These are phyloP conservation scores for Xerocomellus chrysenteron DNA, from an alignment of 768 basidiomycete genomes.

Conservation along the genomic window DNA sequence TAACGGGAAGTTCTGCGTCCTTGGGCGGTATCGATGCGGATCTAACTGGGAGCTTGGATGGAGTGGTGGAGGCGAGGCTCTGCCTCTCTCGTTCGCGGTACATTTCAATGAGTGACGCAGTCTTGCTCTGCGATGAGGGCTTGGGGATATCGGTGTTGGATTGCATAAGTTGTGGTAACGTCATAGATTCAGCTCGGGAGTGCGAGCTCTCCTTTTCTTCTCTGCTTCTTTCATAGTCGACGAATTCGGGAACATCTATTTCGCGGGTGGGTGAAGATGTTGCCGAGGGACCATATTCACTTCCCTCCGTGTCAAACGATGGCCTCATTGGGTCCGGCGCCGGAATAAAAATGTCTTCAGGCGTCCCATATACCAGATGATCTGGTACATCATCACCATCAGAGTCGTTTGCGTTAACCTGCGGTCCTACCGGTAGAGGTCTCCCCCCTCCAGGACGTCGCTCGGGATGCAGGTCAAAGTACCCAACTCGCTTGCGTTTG, in stretches of 20 bases:
- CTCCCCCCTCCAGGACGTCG: constrained; percentile 41
- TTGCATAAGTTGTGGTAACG: constrained; percentile 22
- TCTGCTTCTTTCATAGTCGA: constrained; percentile 18
- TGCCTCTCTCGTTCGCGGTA: constrained; percentile 71
- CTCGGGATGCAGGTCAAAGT: constrained; percentile 81
- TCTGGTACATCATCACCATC: constrained; percentile 37
- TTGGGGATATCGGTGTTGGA: constrained; percentile 12
- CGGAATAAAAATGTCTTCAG: constrained; percentile 16
- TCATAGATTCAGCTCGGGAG: constrained; percentile 29
- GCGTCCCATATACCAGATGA: constrained; percentile 33
- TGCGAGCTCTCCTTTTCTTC: constrained; percentile 27
- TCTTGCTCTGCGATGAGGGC: constrained; percentile 50
- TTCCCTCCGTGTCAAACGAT: constrained; percentile 34
- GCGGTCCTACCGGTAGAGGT: constrained; percentile 25
- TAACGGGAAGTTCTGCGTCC: constrained; percentile 4
- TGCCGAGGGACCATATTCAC: constrained; percentile 34
- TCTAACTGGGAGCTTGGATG: constrained; percentile 39
- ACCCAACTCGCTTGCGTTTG: constrained; percentile 49
- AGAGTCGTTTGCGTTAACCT: constrained; percentile 31
- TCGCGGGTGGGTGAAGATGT: constrained; percentile 26
- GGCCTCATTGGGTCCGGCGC: constrained; percentile 29
- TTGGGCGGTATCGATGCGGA: constrained; percentile 16
- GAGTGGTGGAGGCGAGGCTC: constrained; percentile 2
- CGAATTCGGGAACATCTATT: constrained; percentile 32
- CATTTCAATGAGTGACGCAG: constrained; percentile 81